phyloP scores from a whole-genome alignment of 2,329 filamentous ascomycete species.

The Metarhizium sp. region DNA sequence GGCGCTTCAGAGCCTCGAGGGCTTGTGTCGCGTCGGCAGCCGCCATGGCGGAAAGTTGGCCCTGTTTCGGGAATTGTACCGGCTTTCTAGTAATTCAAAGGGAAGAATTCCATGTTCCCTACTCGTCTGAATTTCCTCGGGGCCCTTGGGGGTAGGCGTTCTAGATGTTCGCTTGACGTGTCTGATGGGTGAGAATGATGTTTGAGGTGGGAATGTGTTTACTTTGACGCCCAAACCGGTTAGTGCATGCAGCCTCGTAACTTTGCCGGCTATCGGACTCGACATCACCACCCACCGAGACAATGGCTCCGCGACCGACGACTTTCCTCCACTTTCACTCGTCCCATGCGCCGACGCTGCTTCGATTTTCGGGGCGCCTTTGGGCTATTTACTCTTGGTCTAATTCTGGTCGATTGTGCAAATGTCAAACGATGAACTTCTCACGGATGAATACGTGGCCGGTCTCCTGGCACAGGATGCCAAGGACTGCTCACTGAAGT shows the following conservation, averaged over 20 bases:
- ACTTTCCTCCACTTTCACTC: not conserved
- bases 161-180: not conserved
- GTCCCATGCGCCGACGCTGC: not conserved
- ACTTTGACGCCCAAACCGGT: conserved; percentile 7
- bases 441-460: conserved; percentile 73
- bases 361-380: not conserved
- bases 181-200: not conserved
- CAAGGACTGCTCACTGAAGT: conserved; percentile 60
- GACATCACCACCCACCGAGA: not conserved
- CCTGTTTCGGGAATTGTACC: not conserved
- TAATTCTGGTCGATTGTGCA: not conserved
- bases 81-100: not conserved
- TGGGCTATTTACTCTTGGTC: not conserved
- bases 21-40: conserved; percentile 27
- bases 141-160: not conserved
- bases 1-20: conserved; percentile 38
- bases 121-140: not conserved
- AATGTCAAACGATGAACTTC: conserved; percentile 38
- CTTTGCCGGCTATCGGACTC: conserved; percentile 1
- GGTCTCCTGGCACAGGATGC: conserved; percentile 74
- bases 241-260: not conserved
- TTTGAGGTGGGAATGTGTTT: conserved; percentile 5
- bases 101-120: no score
- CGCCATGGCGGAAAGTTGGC: conserved; percentile 16
- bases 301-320: not conserved